Base-by-base conservation (phyloP, 2,329 filamentous ascomycete genomes). In the Pseudopithomyces chartarum region DNA sequence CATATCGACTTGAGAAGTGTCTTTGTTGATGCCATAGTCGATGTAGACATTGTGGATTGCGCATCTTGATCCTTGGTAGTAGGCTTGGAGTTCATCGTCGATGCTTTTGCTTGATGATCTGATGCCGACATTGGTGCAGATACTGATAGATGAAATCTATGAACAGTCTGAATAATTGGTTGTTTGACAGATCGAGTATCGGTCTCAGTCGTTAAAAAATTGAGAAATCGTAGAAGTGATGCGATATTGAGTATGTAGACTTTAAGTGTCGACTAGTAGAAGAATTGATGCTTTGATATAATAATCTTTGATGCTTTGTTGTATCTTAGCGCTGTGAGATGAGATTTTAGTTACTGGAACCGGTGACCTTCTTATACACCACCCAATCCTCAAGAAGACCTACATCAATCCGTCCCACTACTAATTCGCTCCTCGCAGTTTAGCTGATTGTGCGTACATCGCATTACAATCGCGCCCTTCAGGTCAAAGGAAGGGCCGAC, bases 21-120 rank as follows among this genome's bases (percentile, higher is more conserved):
- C 10, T 66, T 67, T 7, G 62, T 65, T 7, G 68, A 68, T 12
- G 63, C 44, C 22, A 64, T 63, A 19, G 69, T 69, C 17, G 69
- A 71, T 49, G 57, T 63, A 8, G 67, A 68, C 22, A 22, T 61
- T 4, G 59, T 61, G 1, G 69, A 73, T 42, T 51, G 38, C 20
- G 38, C 48, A 26, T 51, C 48, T 19, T 43, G 15, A 10, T 51
- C 48, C 11, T 11, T 19, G 23, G 42, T 43, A 29, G 23, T 22
- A 17, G 12, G 11, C 5, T 36, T 12, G 11, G 32, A 8, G 32
- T 38, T 8, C 17, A n/a, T 22, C 11, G 23, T 33, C 5, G 33
- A n/a, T 12, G 36, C 11, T 17, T 3, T 51, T 17, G 26, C 19
- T 19, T 34, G 48, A 12, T 33, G 4, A 42, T 43, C 2, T 33